Conservation (phyloP, 441 rosid genomes). For the Cnidoscolus chayamansa region DNA sequence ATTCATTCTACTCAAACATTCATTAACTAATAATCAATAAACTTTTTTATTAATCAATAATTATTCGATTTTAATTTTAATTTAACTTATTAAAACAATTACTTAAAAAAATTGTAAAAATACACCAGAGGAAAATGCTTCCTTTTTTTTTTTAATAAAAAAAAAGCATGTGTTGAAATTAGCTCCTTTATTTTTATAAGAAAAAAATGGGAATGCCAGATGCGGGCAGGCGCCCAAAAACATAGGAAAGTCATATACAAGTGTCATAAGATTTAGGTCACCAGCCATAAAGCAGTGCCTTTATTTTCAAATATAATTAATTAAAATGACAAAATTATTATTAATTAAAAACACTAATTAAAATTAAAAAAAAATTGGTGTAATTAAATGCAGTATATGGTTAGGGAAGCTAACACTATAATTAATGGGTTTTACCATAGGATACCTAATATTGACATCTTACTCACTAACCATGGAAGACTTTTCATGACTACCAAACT, state of each 20-base stretch:
- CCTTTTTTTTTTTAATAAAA: too few relatives aligned
- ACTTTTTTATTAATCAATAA: too few relatives aligned
- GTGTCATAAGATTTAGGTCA: constrained; percentile 39
- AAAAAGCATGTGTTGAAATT: too few relatives aligned
- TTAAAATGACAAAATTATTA: constrained; percentile 11
- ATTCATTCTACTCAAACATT: too few relatives aligned
- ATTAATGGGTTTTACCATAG: constrained; percentile 17
- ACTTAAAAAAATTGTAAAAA: too few relatives aligned
- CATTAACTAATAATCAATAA: too few relatives aligned
- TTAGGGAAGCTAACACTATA: constrained; percentile 51
- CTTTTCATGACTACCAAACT: constrained; percentile 45
- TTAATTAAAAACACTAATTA: too few relatives aligned
- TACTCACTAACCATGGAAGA: constrained; percentile 40
- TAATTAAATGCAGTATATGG: constrained; percentile 27
- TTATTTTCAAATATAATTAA: background rate
- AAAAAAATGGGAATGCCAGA: constrained; percentile 25
- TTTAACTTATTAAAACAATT: too few relatives aligned
- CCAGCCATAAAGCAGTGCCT: constrained; percentile 30
- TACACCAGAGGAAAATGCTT: too few relatives aligned
- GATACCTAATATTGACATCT: constrained; percentile 49
- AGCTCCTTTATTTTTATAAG: too few relatives aligned
- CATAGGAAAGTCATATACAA: background rate
- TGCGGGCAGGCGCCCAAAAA: constrained; percentile 4
- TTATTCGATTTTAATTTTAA: too few relatives aligned
- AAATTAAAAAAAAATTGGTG: background rate